A percentile compares a stretch with the other conserved stretches of the same genome.
These are phyloP conservation scores for Serendipita sp. DNA, from an alignment of 768 basidiomycete species.

Conservation along the genomic window DNA sequence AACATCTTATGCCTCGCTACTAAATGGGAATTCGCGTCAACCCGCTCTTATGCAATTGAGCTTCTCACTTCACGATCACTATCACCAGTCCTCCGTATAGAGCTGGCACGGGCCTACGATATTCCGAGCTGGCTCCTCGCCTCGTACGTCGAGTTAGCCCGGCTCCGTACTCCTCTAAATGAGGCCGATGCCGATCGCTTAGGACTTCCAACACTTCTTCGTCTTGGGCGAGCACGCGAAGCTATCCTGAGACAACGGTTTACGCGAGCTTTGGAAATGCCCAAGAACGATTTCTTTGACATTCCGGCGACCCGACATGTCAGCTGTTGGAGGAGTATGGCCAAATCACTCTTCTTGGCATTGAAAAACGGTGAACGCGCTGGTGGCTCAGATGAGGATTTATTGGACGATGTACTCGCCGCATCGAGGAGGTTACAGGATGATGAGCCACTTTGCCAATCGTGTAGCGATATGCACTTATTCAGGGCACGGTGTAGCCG, in stretches of 20 bases:
- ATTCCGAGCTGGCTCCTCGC: neutral
- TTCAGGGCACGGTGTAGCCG: neutral
- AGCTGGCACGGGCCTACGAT: slow-evolving; percentile 4
- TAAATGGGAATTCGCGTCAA: neutral
- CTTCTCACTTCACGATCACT: neutral
- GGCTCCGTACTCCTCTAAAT: neutral
- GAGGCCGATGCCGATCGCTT: neutral
- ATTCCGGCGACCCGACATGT: neutral
- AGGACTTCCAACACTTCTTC: slow-evolving; percentile 1
- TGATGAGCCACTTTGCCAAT: slow-evolving; percentile 5
- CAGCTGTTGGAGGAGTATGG: neutral
- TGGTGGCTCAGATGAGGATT: neutral
- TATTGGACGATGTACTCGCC: slow-evolving; percentile 1
- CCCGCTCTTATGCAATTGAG: neutral
- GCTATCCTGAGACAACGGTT: slow-evolving; percentile 3
- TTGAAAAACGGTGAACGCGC: neutral
- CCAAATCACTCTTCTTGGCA: neutral
- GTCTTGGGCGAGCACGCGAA: neutral
- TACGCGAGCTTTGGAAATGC: neutral
- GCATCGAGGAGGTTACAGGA: neutral
- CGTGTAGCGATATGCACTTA: neutral
- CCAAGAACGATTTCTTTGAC: slow-evolving; percentile 3
- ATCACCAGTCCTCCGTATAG: neutral
- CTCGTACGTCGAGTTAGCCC: slow-evolving; percentile 1
- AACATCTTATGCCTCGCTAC: neutral